Conservation (phyloP, 257 asterid genomes). For the Gardenia jasminoides region DNA sequence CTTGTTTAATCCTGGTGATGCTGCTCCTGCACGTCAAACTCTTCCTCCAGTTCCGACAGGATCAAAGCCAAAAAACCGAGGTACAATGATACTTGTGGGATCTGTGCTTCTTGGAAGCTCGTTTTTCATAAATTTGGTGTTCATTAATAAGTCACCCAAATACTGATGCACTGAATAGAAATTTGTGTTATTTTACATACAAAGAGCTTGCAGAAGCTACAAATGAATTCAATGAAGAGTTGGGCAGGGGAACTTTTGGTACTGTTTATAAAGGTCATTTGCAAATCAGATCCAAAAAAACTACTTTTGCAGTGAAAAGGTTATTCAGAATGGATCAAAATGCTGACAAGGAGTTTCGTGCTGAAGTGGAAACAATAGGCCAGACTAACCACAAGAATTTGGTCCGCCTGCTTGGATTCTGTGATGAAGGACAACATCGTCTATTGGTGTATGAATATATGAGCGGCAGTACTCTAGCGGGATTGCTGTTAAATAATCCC, state of each 20-base stretch:
- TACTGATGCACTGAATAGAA: not conserved
- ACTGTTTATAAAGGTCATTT: constrained; percentile 34
- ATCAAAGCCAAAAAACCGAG: too few species aligned
- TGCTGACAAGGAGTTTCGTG: constrained; percentile 29
- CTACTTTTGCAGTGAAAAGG: constrained; percentile 48
- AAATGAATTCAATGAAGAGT: constrained; percentile 28
- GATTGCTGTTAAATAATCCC: constrained; percentile 35
- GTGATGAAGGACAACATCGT: constrained; percentile 23
- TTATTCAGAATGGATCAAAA: constrained; percentile 42
- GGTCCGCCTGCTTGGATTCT: constrained; percentile 46
- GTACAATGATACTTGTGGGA: too few species aligned
- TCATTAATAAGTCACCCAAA: not conserved
- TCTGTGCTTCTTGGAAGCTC: too few species aligned
- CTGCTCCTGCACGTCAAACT: too few species aligned
- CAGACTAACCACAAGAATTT: too few species aligned
- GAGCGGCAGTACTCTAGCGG: not conserved
- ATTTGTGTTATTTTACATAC: constrained; percentile 20
- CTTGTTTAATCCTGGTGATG: too few species aligned
- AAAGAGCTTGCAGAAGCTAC: constrained; percentile 32
- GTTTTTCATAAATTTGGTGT: too few species aligned
- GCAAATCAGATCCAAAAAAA: not conserved
- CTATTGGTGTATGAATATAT: constrained; percentile 31
- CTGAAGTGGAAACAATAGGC: too few species aligned
- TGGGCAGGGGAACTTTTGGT: constrained; percentile 29
- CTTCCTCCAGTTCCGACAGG: too few species aligned